Evolutionary conservation across 2,329 filamentous ascomycete species (phyloP), one percentile per base, ranked within the genome.

Genomic region (Pseudogymnoascus sp.): DNA sequence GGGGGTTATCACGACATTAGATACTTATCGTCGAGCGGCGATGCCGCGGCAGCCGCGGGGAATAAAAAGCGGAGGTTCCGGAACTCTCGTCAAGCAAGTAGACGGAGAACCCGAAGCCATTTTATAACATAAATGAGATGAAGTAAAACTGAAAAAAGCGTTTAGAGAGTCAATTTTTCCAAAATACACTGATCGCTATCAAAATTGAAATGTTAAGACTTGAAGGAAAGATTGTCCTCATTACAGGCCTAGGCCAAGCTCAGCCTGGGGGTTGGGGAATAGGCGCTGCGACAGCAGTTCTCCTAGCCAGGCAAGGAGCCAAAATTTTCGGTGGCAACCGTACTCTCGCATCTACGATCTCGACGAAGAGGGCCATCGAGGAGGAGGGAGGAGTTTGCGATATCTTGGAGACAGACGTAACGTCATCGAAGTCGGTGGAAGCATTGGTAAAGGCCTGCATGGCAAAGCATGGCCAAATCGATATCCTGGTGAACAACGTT

Each of bases 401-500:
- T 7, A 66, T 80, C 1, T 71, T 81, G 67, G 67, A 79, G 1
- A 72, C 81, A 67, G 73, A 86, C 67, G 83, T 84, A 1, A 85
- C 82, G 1, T 77, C 78, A 6, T 76, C 78, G 0, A 70, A 72
- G 0, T 79, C 80, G 21, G 83, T 84, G 68, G 79, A 82, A 64
- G 69, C 71, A 0, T 76, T 85, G 0, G 77, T 86, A 6, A 77
- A 81, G 29, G 76, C 77, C 0, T 84, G 82, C 42, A 66, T 83
- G 15, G 69, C 74, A 0, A 78, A 78, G 37, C 78, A 84, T 64
- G 82, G 82, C 10, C 77, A 80, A 7, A 80, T 85, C 63, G 84
- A 87, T 66, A 81, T 86, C 21, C 72, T 87, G 1, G 70, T 87
- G 11, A 84, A 84, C 65, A 86, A 85, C 59, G 83, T 86, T 6